phyloP scores from a whole-genome alignment of 2,329 filamentous ascomycete species.

The Tolypocladium amazonense region DNA sequence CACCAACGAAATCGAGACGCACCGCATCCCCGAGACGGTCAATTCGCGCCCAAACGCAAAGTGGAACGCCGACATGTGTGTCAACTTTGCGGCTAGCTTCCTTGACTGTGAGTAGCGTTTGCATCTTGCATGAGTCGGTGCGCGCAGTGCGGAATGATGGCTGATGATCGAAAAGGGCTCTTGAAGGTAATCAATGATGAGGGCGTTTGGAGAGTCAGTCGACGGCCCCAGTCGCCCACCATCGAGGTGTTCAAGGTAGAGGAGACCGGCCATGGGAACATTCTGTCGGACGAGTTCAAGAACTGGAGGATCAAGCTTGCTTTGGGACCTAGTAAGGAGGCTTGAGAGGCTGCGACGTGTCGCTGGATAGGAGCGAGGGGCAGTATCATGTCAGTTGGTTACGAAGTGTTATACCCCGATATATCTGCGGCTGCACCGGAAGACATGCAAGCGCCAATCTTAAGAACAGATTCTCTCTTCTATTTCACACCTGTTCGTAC shows the following conservation, averaged over 20 bases:
- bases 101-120: conserved; percentile 53
- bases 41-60: conserved; percentile 51
- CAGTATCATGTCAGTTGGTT: not conserved
- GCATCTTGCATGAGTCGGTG: not conserved
- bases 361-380: not conserved
- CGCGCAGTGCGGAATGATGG: not conserved
- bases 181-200: conserved; percentile 53
- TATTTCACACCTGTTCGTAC: conserved; percentile 6
- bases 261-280: conserved; percentile 63
- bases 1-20: conserved; percentile 71
- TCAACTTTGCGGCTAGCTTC: conserved; percentile 76
- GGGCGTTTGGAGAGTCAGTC: conserved; percentile 72
- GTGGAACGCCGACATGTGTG: conserved; percentile 91
- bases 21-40: conserved; percentile 65
- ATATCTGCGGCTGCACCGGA: not conserved
- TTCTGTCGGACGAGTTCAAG: conserved; percentile 68
- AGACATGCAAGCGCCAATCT: not conserved
- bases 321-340: conserved; percentile 16
- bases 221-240: conserved; percentile 46
- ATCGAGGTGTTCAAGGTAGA: conserved; percentile 69
- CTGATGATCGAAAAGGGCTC: conserved; percentile 37
- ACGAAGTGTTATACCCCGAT: not conserved
- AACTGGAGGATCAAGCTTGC: conserved; percentile 57
- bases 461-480: not conserved
- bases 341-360: not conserved